phyloP scores from a whole-genome alignment of 352 stramenopile species.

The Globisporangium nodosum region DNA sequence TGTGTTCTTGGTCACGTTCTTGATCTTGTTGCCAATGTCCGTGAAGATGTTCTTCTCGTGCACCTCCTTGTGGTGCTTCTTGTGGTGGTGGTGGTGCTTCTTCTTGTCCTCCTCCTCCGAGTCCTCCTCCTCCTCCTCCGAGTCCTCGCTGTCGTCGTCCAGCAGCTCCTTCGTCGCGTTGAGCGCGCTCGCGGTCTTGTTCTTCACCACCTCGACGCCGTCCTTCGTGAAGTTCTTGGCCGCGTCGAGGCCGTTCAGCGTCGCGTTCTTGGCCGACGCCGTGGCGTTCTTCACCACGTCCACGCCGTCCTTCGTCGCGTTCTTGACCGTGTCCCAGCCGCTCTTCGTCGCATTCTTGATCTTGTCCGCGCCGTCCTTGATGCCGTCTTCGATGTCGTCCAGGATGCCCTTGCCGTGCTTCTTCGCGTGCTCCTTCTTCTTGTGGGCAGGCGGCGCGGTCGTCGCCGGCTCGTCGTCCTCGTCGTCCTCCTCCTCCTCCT shows the following conservation, averaged over 20 bases:
- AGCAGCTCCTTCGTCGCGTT: background rate
- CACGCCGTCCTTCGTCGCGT: background rate
- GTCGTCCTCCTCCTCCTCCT: slow-evolving; percentile 12
- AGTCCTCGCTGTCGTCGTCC: slow-evolving; percentile 14
- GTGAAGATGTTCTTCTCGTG: slow-evolving; percentile 8
- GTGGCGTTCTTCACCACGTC: slow-evolving; percentile 2
- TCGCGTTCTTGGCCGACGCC: background rate
- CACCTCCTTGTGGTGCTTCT: slow-evolving; percentile 2
- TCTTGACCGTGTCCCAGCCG: background rate
- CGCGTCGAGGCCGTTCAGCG: background rate
- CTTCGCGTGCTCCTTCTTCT: slow-evolving; percentile 9
- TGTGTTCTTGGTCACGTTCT: slow-evolving; percentile 2
- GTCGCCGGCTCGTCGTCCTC: slow-evolving; percentile 8
- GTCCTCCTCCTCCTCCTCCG: slow-evolving; percentile 20
- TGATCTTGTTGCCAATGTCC: slow-evolving; percentile 17
- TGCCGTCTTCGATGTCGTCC: background rate
- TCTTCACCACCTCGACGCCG: slow-evolving; percentile 13
- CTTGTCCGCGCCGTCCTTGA: slow-evolving; percentile 1
- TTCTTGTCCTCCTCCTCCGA: slow-evolving; percentile 10
- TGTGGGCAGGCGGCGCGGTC: background rate
- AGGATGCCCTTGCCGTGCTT: slow-evolving; percentile 14
- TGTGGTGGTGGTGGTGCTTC: slow-evolving; percentile 1
- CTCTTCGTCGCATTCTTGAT: slow-evolving; percentile 6
- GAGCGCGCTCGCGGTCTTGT: background rate
- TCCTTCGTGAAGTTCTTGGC: slow-evolving; percentile 4